Percentiles rank a stretch among this genome's conserved stretches.
These are phyloP conservation scores for Fusarium piperis DNA, from an alignment of 2,329 filamentous ascomycete species.

Conservation along the genomic window DNA sequence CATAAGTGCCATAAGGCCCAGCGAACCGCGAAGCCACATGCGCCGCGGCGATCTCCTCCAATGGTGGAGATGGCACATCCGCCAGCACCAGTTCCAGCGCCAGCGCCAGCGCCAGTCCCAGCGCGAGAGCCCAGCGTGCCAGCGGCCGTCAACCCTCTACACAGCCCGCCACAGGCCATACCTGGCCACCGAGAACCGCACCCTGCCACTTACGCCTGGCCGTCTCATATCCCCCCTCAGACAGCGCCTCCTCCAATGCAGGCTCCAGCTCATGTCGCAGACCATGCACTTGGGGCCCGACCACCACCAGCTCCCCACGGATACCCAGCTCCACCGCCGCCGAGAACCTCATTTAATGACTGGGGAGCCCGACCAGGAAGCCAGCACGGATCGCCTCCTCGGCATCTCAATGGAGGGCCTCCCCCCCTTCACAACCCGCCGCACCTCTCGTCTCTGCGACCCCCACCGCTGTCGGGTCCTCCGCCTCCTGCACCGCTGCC, in stretches of 20 bases:
- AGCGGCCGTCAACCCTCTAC: constrained; percentile 37
- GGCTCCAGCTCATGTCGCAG: constrained; percentile 36
- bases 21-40: constrained; percentile 52
- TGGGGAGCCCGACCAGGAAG: constrained; percentile 61
- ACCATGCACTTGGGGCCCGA: constrained; percentile 43
- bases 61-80: constrained; percentile 34
- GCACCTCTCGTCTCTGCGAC: constrained; percentile 58
- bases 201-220: constrained; percentile 39
- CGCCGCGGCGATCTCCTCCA: constrained; percentile 31
- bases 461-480: constrained; percentile 57
- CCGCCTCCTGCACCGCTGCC: constrained; percentile 53
- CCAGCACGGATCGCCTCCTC: constrained; percentile 58
- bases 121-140: constrained; percentile 29
- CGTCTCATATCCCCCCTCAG: constrained; percentile 37
- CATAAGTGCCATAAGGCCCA: constrained; percentile 75
- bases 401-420: constrained; percentile 61
- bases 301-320: constrained; percentile 39
- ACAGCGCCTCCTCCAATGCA: constrained; percentile 35
- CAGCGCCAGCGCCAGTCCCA: background rate
- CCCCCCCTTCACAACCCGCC: constrained; percentile 46
- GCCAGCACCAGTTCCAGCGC: background rate
- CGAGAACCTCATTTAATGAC: constrained; percentile 49
- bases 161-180: constrained; percentile 42
- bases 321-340: constrained; percentile 43
- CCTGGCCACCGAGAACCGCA: constrained; percentile 41